Evolutionary conservation across 371 early-diverging fungal genomes (phyloP).

Genomic region (Mortierella sp.): DNA sequence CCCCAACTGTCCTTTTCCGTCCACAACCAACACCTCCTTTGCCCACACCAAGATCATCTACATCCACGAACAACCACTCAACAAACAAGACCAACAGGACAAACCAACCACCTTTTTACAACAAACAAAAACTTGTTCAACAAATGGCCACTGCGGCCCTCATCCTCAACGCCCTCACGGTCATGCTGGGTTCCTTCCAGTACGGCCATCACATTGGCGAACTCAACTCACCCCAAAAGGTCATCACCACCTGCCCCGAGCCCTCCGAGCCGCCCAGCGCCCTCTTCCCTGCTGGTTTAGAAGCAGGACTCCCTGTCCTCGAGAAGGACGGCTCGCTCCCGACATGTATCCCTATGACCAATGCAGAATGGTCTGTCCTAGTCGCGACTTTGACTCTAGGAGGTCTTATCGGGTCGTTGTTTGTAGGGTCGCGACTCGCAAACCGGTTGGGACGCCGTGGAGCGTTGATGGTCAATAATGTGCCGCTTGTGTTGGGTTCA

Average conservation of each 20-base stretch:
- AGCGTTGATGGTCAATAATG: constrained; percentile 77
- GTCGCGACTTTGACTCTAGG: constrained; percentile 83
- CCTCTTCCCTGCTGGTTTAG: constrained; percentile 6
- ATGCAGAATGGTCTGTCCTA: constrained; percentile 76
- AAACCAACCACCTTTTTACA: not conserved
- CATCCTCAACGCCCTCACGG: constrained; percentile 47
- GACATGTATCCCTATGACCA: constrained; percentile 86
- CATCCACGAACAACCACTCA: not conserved
- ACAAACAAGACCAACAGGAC: not conserved
- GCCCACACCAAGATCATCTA: not conserved
- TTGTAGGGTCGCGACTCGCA: constrained; percentile 74
- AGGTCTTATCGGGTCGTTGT: constrained; percentile 88
- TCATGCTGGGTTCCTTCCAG: constrained; percentile 75
- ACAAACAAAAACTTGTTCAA: not conserved
- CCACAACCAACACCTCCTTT: no score
- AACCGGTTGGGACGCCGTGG: constrained; percentile 81
- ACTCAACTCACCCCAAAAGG: constrained; percentile 81
- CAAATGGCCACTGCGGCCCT: constrained; percentile 56
- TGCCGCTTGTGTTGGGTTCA: constrained; percentile 73
- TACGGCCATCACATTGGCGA: constrained; percentile 90
- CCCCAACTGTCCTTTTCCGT: not conserved
- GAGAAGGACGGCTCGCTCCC: constrained; percentile 62
- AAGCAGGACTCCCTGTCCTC: constrained; percentile 13
- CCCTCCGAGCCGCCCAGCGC: constrained; percentile 7
- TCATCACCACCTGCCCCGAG: constrained; percentile 75